Evolutionary conservation across 176 grass and related monocot genomes (phyloP), one percentile per base, ranked within the genome.

Genomic region (Poa pratensis): DNA sequence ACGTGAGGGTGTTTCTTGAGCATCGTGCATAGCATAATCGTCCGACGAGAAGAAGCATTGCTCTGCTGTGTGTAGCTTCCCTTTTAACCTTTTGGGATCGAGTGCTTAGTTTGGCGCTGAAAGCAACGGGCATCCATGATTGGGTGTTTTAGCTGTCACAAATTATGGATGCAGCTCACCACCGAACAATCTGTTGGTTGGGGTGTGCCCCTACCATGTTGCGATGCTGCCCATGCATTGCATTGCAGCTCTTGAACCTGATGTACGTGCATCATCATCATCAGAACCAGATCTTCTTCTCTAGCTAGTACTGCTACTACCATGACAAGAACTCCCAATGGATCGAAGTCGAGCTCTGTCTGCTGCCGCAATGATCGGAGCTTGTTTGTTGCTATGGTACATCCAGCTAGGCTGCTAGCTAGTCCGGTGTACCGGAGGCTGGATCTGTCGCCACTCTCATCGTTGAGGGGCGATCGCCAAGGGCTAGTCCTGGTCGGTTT

Each of bases 61-160:
- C 48, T 50, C 10, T 23, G 70, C 19, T 80, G 37, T 3, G 1
- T 12, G 27, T 40, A 19, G 64, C 59, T 14, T 34, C n/a, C 42
- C 24, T 2, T 50, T 34, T 52, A 1, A 73, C 60, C 78, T 49
- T 69, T 69, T 70, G 80, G 37, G 76, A 82, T 70, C 32, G 43
- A 39, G 37, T 3, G 69, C 11, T 80, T 89, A 51, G 49, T 42
- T 55, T 27, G 70, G 20, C 50, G 2, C 18, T 52, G 76, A 80
- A 69, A 84, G 76, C 69, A 69, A 80, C 76, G 22, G 37, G 54
- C 15, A 17, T 57, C 23, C 52, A 76, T 77, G 76, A 91, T 84
- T 87, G 70, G 62, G 14, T 46, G 32, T 37, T 90, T 91, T 77
- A 91, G 80, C 81, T 87, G 89, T 91, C 89, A 60, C 6, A 19